Evolutionary conservation across 345 rosid genomes (phyloP), one percentile per base, ranked within the genome.

Genomic region (Schrenkiella parvula): DNA sequence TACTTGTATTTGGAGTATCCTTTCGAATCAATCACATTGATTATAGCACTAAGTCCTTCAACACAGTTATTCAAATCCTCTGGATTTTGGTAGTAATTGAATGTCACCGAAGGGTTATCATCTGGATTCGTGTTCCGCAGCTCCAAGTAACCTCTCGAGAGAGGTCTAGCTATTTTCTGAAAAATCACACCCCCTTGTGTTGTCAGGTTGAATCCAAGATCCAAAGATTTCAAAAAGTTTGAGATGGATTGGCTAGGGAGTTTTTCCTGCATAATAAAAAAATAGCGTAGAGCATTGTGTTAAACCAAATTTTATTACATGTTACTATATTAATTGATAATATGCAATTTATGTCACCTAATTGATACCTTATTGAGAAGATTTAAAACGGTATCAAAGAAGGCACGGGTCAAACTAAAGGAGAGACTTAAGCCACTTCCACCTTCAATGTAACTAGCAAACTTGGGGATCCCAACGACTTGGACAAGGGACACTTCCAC

Each of bases 41-140:
- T 81, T 5, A 85, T 61, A 4, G 84, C 83, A 5, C 19, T 46
- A 82, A 89, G 74, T 42, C 93, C 96, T 14, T 73, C 41, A 42
- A 86, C 87, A 66, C 92, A 89, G 17, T 74, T 64, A 35, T 59
- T 42, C 61, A 55, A 31, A 55, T 55, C 61, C 25, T 88, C 81
- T 3, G 83, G 84, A n/a, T 88, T 81, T 19, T 75, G 71, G 77
- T 85, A 88, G 72, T 89, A 91, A 78, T 89, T 86, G 60, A 89
- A 91, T 26, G 25, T 55, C 12, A 91, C 88, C 1, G 67, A 80
- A 2, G 96, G 96, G 52, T 82, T 89, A 23, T 88, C 88, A 5
- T 79, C 47, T 25, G 80, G 80, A 50, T 84, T 74, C 1, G 65
- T 78, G 59, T 56, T 85, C 11, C 59, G 64, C 10, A 89, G 84